Base-by-base conservation (phyloP, 2,329 filamentous ascomycete species). In the Reticulascus tulasneorum region DNA sequence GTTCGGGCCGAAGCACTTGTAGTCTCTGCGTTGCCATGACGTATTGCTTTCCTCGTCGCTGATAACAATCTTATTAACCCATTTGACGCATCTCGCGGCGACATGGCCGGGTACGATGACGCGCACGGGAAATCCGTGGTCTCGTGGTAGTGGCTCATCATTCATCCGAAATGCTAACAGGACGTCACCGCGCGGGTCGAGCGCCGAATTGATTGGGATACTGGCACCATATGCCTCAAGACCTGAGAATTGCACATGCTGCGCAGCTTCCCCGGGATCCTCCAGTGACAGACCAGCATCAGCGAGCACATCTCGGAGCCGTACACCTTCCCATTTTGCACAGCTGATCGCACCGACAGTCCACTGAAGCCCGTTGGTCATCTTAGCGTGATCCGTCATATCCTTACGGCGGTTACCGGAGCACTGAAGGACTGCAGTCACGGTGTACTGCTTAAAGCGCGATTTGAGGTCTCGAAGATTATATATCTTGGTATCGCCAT, bases 101-200 rank as follows among this genome's bases (percentile, higher is more conserved):
- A 72, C 68, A 23, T 67, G 64, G 3, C 72, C 72, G 1, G 70
- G 66, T 4, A 72, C 60, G 9, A 72, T 57, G 3, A 61, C 58
- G 6, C 67, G 55, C 3, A 71, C 52, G 2, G 72, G 72, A 39
- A 63, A 73, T 1, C 71, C 72, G 43, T 76, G 72, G 33, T 73
- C 70, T 4, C 59, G 63, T 3, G 69, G 66, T 6, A 76, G 55
- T 2, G 65, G 60, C 28, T 63, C 49, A 27, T 64, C 69, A 33
- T 75, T 74, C 71, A 76, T 75, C 36, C 66, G 63, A 47, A 68
- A 70, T 0, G 70, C 68, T 1, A 73, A 54, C 5, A 75, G 52
- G 8, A 73, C 70, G 39, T 75, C 71, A 29, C 64, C 63, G 16
- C 51, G 53, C 5, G 59, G 59, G 28, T 69, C 64, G n/a, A 69